These are phyloP conservation scores for Dryadomyces sulphureus DNA, from an alignment of 2,329 filamentous ascomycete genomes.

Conservation along the genomic window DNA sequence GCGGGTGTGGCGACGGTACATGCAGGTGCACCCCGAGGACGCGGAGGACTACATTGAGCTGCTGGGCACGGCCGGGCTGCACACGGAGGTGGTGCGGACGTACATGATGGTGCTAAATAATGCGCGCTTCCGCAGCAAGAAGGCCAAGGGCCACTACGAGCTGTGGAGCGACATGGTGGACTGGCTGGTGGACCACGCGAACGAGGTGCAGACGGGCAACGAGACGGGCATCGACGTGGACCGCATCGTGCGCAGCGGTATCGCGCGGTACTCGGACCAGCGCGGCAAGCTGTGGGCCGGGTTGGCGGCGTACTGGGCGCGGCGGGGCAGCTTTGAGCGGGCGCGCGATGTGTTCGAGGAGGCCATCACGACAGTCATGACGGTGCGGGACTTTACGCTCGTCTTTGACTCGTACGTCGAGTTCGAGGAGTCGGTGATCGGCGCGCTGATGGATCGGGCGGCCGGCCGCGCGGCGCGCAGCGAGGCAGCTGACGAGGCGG, in stretches of 20 bases:
- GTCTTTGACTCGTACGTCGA: slow-evolving; percentile 95
- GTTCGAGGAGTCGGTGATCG: slow-evolving; percentile 92
- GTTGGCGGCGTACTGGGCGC: slow-evolving; percentile 92
- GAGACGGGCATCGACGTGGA: slow-evolving; percentile 82
- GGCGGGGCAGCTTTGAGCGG: slow-evolving; percentile 79
- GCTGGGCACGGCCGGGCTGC: slow-evolving; percentile 64
- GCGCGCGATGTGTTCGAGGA: slow-evolving; percentile 92
- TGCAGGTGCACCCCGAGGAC: slow-evolving; percentile 93
- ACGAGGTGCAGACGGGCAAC: slow-evolving; percentile 65
- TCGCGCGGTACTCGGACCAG: slow-evolving; percentile 82
- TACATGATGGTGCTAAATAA: slow-evolving; percentile 93
- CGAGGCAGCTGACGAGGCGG: slow-evolving; percentile 65
- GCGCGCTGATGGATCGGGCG: slow-evolving; percentile 78
- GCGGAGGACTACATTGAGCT: slow-evolving; percentile 91
- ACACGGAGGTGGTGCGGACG: slow-evolving; percentile 78
- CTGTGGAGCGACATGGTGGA: slow-evolving; percentile 98
- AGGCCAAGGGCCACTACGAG: slow-evolving; percentile 89
- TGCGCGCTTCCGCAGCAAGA: slow-evolving; percentile 76
- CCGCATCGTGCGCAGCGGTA: slow-evolving; percentile 81
- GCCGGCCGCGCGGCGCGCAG: slow-evolving; percentile 55
- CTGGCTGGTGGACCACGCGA: slow-evolving; percentile 77
- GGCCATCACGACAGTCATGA: slow-evolving; percentile 96
- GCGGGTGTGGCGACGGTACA: slow-evolving; percentile 87
- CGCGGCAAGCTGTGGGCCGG: slow-evolving; percentile 90
- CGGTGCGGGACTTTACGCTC: slow-evolving; percentile 88